These are phyloP conservation scores for Teunomyces pallodes DNA, from an alignment of 805 yeast species.

Conservation along the genomic window DNA sequence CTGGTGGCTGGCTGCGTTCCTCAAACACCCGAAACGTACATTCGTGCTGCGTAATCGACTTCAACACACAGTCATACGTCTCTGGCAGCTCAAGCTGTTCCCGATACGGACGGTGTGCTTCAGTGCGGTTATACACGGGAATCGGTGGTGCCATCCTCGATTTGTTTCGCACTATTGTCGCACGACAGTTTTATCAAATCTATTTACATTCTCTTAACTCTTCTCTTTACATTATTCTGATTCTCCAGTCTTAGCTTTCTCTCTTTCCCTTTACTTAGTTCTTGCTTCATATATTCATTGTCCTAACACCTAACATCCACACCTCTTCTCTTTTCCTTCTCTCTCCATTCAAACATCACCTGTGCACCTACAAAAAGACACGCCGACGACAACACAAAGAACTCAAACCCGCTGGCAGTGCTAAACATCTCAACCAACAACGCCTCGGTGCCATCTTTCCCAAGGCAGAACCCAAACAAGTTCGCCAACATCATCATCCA, in stretches of 20 bases:
- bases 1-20: conserved; percentile 22
- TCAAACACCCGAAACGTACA: conserved; percentile 34
- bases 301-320: conserved; percentile 72
- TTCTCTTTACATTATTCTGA: no score
- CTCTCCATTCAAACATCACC: conserved; percentile 92
- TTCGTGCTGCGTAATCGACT: conserved; percentile 38
- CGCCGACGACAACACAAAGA: conserved; percentile 57
- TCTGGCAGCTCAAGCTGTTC: conserved; percentile 28
- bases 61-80: conserved; percentile 32
- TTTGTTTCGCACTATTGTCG: no score
- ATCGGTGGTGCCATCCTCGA: conserved; percentile 43
- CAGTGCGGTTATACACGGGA: conserved; percentile 33
- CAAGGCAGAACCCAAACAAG: conserved; percentile 90
- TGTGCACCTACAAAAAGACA: conserved; percentile 83
- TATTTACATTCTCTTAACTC: no score
- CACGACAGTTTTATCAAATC: no score
- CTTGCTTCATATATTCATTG: no score
- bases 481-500: conserved; percentile 99
- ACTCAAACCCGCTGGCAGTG: conserved; percentile 65
- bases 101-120: conserved; percentile 24
- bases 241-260: no score
- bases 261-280: no score
- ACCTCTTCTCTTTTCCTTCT: conserved; percentile 79
- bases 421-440: conserved; percentile 69
- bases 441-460: conserved; percentile 74